Conservation (phyloP, 2,329 filamentous ascomycete genomes). For the Basipetospora chlamydospora region DNA sequence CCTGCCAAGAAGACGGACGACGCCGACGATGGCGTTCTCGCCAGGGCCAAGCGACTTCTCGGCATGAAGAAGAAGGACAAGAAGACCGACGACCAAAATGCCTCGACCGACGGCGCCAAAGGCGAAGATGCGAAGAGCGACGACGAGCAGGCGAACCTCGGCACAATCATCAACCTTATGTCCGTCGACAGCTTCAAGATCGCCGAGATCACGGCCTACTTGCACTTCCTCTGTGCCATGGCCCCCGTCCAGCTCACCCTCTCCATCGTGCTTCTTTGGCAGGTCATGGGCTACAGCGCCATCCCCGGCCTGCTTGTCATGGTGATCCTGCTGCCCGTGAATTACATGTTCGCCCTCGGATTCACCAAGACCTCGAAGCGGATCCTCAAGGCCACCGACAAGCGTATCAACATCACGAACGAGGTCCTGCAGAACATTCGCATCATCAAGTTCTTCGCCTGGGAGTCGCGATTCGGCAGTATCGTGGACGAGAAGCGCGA, state of each 20-base stretch:
- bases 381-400: slow-evolving; percentile 87
- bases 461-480: slow-evolving; percentile 81
- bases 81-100: slow-evolving; percentile 14
- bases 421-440: slow-evolving; percentile 94
- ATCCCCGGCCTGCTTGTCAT: slow-evolving; percentile 89
- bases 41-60: slow-evolving; percentile 39
- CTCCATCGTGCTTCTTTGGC: slow-evolving; percentile 69
- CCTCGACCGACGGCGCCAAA: slow-evolving; percentile 20
- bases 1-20: slow-evolving; percentile 28
- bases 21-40: slow-evolving; percentile 24
- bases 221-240: slow-evolving; percentile 89
- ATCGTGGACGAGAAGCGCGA: slow-evolving; percentile 81
- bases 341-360: slow-evolving; percentile 72
- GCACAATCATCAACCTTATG: slow-evolving; percentile 99
- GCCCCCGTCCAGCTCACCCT: slow-evolving; percentile 80
- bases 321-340: slow-evolving; percentile 75
- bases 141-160: slow-evolving; percentile 74
- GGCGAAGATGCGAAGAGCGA: slow-evolving; percentile 22
- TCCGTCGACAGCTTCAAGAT: slow-evolving; percentile 99
- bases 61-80: slow-evolving; percentile 34
- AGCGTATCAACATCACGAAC: slow-evolving; percentile 90
- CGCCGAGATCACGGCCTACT: slow-evolving; percentile 81
- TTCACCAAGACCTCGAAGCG: slow-evolving; percentile 80
- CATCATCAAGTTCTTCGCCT: slow-evolving; percentile 98
- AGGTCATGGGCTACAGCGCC: slow-evolving; percentile 81